phyloP scores from a whole-genome alignment of 768 basidiomycete genomes.

The Calvatia gigantea region DNA sequence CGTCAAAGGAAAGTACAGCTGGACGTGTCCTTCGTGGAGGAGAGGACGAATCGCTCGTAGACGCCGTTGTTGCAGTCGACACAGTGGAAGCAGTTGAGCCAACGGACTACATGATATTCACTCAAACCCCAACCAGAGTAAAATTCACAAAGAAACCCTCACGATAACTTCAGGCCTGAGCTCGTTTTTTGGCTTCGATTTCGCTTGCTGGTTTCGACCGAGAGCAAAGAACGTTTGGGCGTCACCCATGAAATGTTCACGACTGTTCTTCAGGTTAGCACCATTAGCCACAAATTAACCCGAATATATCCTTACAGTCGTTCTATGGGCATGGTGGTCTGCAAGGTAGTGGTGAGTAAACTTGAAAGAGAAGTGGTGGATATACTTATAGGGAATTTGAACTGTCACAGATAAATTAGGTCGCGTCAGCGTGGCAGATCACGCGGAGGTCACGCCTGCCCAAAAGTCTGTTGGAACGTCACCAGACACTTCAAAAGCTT shows the following conservation, averaged over 20 bases:
- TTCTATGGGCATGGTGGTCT: constrained; percentile 6
- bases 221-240: constrained; percentile 5
- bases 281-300: neutral
- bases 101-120: constrained; percentile 3
- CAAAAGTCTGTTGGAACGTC: too few relatives aligned
- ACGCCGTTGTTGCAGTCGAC: constrained; percentile 19
- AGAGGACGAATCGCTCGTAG: constrained; percentile 16
- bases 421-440: constrained; percentile 3
- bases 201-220: constrained; percentile 6
- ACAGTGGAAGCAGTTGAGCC: constrained; percentile 10
- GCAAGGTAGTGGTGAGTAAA: neutral
- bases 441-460: neutral
- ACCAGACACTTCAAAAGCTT: too few relatives aligned
- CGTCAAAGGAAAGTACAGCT: constrained; percentile 35
- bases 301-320: neutral
- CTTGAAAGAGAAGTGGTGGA: neutral
- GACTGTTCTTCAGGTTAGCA: neutral
- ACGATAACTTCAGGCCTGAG: neutral
- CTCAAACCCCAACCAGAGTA: neutral
- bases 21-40: constrained; percentile 15
- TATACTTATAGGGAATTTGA: neutral
- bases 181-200: neutral
- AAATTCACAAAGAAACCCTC: neutral
- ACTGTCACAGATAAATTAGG: constrained; percentile 9
- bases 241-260: constrained; percentile 4